phyloP scores from a whole-genome alignment of 78 protist genomes.

The Isochrysis galbana region DNA sequence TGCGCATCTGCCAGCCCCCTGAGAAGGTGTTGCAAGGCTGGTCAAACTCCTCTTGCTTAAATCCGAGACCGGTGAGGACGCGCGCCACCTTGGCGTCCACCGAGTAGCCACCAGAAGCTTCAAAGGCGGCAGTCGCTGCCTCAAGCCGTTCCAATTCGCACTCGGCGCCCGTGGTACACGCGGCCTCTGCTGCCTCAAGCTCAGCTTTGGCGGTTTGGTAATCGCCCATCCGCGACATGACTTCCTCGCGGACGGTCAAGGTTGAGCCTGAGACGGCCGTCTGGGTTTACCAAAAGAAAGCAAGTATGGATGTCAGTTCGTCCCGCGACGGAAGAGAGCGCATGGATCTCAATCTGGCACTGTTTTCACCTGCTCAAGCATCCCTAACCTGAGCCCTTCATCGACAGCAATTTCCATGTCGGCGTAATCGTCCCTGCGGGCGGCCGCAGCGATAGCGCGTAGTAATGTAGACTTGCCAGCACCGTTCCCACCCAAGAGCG shows the following conservation, averaged over 20 bases:
- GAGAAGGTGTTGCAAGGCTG: neutral
- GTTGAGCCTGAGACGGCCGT: neutral
- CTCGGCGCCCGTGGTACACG: neutral
- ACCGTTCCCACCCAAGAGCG: neutral
- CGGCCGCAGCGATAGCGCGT: neutral
- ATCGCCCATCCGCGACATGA: neutral
- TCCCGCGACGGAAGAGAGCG: too few species aligned
- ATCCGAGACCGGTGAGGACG: conserved; percentile 36
- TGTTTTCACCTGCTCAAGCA: too few species aligned
- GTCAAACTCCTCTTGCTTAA: conserved; percentile 2
- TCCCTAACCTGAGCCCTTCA: neutral
- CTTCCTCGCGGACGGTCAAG: neutral
- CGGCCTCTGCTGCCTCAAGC: neutral
- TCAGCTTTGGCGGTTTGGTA: neutral
- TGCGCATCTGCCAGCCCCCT: conserved; percentile 19
- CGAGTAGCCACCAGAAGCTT: neutral
- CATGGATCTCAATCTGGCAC: too few species aligned
- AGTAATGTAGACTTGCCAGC: neutral
- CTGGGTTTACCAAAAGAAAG: too few species aligned
- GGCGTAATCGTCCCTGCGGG: neutral
- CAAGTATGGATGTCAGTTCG: too few species aligned
- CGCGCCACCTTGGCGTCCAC: neutral
- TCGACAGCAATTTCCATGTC: neutral
- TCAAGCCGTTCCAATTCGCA: neutral
- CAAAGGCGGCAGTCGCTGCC: neutral